Conservation (phyloP, 371 early-diverging fungal genomes). For the Lichtheimia corymbifera region DNA sequence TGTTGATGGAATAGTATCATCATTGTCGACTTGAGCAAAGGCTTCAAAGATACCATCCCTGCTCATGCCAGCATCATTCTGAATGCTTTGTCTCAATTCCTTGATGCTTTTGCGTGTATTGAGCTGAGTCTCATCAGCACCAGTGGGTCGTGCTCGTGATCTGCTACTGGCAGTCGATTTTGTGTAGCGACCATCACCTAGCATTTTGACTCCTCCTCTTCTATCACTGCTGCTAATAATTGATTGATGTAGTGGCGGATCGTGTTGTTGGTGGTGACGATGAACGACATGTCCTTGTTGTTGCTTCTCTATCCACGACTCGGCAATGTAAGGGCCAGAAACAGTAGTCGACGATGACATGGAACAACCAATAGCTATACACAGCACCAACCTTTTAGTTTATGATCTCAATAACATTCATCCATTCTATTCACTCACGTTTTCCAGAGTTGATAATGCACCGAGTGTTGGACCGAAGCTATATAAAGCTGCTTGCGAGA, state of each 20-base stretch:
- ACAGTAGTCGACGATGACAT: slow-evolving; percentile 48
- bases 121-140: slow-evolving; percentile 4
- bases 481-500: too few relatives aligned
- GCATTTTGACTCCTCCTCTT: slow-evolving; percentile 11
- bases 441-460: background rate
- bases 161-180: slow-evolving; percentile 21
- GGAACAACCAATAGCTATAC: slow-evolving; percentile 8
- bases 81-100: slow-evolving; percentile 11
- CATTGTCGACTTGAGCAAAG: slow-evolving; percentile 29
- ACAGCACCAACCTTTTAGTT: too few relatives aligned
- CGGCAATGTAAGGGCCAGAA: slow-evolving; percentile 35
- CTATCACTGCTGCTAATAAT: slow-evolving; percentile 1
- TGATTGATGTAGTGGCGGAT: background rate
- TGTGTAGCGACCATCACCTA: slow-evolving; percentile 15
- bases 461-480: background rate
- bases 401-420: too few relatives aligned
- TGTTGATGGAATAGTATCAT: slow-evolving; percentile 7
- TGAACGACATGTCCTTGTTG: slow-evolving; percentile 30
- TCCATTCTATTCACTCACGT: background rate
- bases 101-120: slow-evolving; percentile 18
- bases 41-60: slow-evolving; percentile 30
- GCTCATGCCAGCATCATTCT: slow-evolving; percentile 27
- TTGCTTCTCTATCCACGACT: slow-evolving; percentile 49
- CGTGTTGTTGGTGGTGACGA: slow-evolving; percentile 13
- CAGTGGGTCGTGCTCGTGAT: slow-evolving; percentile 16